Evolutionary conservation across 208 protist species (phyloP).

Genomic region (Crithidia fasciculata): DNA sequence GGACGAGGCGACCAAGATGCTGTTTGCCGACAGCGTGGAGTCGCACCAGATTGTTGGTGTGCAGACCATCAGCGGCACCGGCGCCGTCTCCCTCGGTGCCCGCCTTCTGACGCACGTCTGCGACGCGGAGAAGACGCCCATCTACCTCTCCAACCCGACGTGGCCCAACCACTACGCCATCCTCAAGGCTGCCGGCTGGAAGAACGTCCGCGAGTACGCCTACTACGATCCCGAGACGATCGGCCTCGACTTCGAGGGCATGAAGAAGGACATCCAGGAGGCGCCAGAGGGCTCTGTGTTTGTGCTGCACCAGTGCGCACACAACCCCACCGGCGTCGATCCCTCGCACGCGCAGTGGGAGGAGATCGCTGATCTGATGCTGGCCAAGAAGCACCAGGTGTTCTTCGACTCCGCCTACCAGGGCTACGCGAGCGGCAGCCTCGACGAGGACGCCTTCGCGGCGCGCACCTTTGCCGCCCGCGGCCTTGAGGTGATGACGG

Average conservation of each 20-base stretch:
- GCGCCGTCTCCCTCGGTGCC: conserved; percentile 77
- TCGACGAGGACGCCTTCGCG: conserved; percentile 94
- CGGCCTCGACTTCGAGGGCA: conserved; percentile 86
- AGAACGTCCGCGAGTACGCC: conserved; percentile 65
- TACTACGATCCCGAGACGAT: conserved; percentile 81
- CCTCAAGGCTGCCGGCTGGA: conserved; percentile 62
- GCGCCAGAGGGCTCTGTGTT: conserved; percentile 92
- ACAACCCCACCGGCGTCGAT: conserved; percentile 99
- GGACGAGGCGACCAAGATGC: conserved; percentile 27
- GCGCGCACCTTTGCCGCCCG: conserved; percentile 73
- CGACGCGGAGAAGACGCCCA: conserved; percentile 36
- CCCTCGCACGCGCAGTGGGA: conserved; percentile 95
- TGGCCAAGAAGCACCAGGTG: conserved; percentile 82
- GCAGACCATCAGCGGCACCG: conserved; percentile 92
- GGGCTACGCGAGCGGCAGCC: conserved; percentile 96
- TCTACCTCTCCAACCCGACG: conserved; percentile 89
- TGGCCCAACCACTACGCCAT: conserved; percentile 90
- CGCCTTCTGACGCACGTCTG: conserved; percentile 57
- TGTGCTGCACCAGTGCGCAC: conserved; percentile 97
- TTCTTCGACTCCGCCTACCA: conserved; percentile 98
- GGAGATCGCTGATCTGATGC: conserved; percentile 89
- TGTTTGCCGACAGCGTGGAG: conserved; percentile 9
- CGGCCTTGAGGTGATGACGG: conserved; percentile 86
- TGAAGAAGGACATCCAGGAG: conserved; percentile 69
- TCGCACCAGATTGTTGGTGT: conserved; percentile 65